phyloP scores from a whole-genome alignment of 2,329 filamentous ascomycete species.

The Sporothrix euskadiensis region DNA sequence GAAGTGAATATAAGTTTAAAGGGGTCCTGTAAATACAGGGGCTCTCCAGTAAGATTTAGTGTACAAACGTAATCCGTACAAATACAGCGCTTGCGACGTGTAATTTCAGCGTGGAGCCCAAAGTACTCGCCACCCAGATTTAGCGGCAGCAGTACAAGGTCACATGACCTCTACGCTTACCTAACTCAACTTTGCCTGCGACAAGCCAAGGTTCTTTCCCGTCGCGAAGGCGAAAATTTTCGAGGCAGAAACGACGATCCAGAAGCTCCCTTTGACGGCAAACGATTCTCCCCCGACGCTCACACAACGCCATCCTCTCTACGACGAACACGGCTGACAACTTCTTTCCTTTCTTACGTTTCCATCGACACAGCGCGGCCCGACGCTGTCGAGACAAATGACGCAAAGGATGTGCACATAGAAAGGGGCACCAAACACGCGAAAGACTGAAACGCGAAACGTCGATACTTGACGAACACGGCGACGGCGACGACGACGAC shows the following conservation, averaged over 20 bases:
- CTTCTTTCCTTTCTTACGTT: neutral
- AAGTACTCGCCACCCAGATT: neutral
- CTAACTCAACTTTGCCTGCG: slow-evolving; percentile 4
- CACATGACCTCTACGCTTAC: slow-evolving; percentile 2
- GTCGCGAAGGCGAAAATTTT: slow-evolving; percentile 28
- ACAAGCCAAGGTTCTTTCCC: neutral
- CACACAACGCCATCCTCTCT: neutral
- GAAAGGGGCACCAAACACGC: neutral
- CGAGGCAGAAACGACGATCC: slow-evolving; percentile 15
- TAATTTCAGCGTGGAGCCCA: neutral
- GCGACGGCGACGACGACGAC: neutral
- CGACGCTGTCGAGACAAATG: slow-evolving; percentile 27
- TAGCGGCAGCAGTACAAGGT: neutral
- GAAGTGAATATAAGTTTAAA: neutral
- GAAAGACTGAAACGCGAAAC: neutral
- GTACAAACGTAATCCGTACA: neutral
- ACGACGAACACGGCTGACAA: neutral
- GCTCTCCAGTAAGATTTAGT: neutral
- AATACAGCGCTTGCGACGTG: neutral
- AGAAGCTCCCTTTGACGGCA: neutral
- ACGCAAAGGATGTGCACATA: slow-evolving; percentile 26
- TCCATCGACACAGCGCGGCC: slow-evolving; percentile 20
- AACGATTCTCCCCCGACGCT: neutral
- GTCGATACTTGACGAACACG: neutral
- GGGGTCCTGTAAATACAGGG: neutral